Conservation (phyloP, 371 early-diverging fungal genomes). For the Haplosporangium sp. region DNA sequence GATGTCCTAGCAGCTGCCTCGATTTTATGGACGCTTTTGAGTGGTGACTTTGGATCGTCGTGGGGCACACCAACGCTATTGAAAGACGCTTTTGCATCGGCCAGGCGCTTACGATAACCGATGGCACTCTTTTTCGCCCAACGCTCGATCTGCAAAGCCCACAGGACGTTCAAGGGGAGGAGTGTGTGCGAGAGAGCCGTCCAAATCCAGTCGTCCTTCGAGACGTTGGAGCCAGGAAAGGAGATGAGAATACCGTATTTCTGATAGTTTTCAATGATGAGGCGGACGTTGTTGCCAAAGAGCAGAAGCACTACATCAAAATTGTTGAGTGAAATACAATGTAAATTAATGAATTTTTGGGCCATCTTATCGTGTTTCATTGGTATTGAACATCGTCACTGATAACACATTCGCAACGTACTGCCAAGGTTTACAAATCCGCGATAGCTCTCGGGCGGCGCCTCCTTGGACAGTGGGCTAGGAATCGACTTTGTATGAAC, state of each 20-base stretch:
- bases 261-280: constrained; percentile 88
- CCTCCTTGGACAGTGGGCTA: constrained; percentile 80
- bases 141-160: constrained; percentile 69
- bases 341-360: not conserved
- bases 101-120: constrained; percentile 34
- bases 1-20: constrained; percentile 11
- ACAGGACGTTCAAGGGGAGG: constrained; percentile 63
- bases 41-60: constrained; percentile 22
- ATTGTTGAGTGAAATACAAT: no score
- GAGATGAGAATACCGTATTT: constrained; percentile 89
- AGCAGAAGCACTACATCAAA: constrained; percentile 76
- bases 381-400: not conserved
- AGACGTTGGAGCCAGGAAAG: constrained; percentile 66
- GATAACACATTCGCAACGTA: constrained; percentile 48
- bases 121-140: constrained; percentile 49
- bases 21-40: constrained; percentile 6
- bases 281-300: constrained; percentile 83
- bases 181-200: constrained; percentile 62
- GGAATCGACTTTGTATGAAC: constrained; percentile 72
- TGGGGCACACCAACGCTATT: not conserved
- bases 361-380: not conserved
- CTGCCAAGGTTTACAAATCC: constrained; percentile 75
- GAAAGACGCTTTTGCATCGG: not conserved
- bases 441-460: constrained; percentile 81
- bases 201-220: constrained; percentile 66